Evolutionary conservation across 306 rosid genomes (phyloP).

Genomic region (Crotalaria pallida): DNA sequence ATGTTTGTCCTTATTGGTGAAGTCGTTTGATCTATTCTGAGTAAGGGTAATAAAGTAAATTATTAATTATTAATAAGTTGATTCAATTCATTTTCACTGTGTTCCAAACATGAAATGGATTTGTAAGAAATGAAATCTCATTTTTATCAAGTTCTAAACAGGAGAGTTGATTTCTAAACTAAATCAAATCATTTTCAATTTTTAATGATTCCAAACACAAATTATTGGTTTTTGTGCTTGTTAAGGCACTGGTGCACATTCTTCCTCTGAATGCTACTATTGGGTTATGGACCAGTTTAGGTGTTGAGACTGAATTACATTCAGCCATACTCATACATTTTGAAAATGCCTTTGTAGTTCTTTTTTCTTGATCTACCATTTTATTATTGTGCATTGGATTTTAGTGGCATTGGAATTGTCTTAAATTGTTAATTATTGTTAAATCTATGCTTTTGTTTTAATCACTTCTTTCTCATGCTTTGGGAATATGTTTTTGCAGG

Average conservation of each 20-base stretch:
- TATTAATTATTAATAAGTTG: background rate
- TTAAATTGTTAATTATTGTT: background rate
- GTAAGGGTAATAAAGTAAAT: background rate
- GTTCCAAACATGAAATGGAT: background rate
- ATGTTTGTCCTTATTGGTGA: background rate
- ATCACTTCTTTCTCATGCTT: slow-evolving; percentile 9
- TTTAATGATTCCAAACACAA: background rate
- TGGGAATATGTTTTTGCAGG: slow-evolving; percentile 52
- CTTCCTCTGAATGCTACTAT: background rate
- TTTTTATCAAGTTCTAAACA: background rate
- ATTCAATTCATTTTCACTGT: background rate
- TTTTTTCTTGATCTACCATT: background rate
- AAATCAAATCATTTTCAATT: background rate
- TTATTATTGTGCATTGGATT: background rate
- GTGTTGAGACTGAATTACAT: background rate
- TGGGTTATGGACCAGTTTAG: background rate
- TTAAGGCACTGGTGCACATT: background rate
- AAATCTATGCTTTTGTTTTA: background rate
- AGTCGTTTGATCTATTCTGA: background rate
- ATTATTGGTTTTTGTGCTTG: background rate
- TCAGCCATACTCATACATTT: background rate
- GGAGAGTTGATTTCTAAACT: background rate
- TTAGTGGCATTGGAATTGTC: background rate
- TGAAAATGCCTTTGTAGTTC: background rate
- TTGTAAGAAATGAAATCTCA: background rate